Percentiles rank a stretch among this genome's conserved stretches.
Conservation (phyloP, 768 basidiomycete genomes). For the Boletus edulis region DNA sequence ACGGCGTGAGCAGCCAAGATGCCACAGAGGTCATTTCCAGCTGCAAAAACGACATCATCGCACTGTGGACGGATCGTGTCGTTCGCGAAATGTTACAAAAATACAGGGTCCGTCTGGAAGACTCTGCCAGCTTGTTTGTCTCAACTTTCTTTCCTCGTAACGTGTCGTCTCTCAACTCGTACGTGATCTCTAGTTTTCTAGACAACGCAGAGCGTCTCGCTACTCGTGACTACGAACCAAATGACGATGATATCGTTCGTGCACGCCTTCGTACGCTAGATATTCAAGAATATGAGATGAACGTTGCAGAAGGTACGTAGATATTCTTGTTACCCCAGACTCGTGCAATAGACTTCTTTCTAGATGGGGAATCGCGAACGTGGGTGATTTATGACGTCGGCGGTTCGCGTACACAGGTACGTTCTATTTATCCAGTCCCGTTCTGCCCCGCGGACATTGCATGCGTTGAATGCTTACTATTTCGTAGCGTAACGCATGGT, state of each 20-base stretch:
- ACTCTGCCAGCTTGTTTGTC: slow-evolving; percentile 66
- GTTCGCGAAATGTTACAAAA: slow-evolving; percentile 49
- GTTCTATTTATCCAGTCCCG: slow-evolving; percentile 10
- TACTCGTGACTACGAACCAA: slow-evolving; percentile 55
- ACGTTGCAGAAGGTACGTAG: slow-evolving; percentile 33
- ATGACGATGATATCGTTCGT: slow-evolving; percentile 71
- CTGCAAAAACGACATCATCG: slow-evolving; percentile 61
- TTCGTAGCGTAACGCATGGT: slow-evolving; percentile 68
- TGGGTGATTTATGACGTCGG: slow-evolving; percentile 74
- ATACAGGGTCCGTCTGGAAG: slow-evolving; percentile 52
- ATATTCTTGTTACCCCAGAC: background rate
- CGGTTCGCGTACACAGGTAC: slow-evolving; percentile 65
- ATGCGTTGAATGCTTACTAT: background rate
- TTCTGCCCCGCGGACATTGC: slow-evolving; percentile 39
- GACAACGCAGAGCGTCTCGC: slow-evolving; percentile 68
- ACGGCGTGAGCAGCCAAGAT: slow-evolving; percentile 33
- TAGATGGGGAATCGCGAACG: slow-evolving; percentile 19
- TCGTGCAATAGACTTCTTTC: background rate
- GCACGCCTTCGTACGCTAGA: slow-evolving; percentile 69
- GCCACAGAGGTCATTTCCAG: slow-evolving; percentile 51
- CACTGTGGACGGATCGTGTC: slow-evolving; percentile 59
- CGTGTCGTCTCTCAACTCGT: background rate
- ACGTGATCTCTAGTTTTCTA: slow-evolving; percentile 50
- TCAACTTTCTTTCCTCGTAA: background rate
- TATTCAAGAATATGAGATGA: slow-evolving; percentile 62